Conservation (phyloP, 768 basidiomycete species). For the Lentinula lateritia region DNA sequence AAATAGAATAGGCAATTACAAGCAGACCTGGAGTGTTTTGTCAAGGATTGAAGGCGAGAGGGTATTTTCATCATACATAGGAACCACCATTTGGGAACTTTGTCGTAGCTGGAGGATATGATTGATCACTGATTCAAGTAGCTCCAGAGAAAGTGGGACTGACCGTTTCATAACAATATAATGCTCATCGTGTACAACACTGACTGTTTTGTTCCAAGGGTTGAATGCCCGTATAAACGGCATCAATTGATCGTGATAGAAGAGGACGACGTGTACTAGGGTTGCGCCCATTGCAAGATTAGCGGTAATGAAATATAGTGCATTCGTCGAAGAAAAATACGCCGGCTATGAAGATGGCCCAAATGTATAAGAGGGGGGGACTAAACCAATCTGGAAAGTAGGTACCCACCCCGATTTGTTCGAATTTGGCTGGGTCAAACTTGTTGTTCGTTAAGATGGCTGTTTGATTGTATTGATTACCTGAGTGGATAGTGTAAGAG, state of each 20-base stretch:
- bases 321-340: slow-evolving; percentile 29
- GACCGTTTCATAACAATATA: slow-evolving; percentile 12
- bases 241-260: slow-evolving; percentile 30
- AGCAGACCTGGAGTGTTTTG: not conserved
- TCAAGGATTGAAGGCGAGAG: too few species aligned
- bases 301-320: slow-evolving; percentile 11
- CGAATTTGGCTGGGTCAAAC: slow-evolving; percentile 17
- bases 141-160: not conserved
- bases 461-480: slow-evolving; percentile 21
- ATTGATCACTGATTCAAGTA: not conserved
- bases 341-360: slow-evolving; percentile 16
- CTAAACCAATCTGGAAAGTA: too few species aligned
- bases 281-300: slow-evolving; percentile 17
- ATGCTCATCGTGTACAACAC: slow-evolving; percentile 24
- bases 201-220: slow-evolving; percentile 24
- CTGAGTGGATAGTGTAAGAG: slow-evolving; percentile 13
- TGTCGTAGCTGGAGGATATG: slow-evolving; percentile 7
- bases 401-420: slow-evolving; percentile 8
- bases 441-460: slow-evolving; percentile 21
- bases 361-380: not conserved
- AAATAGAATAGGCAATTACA: not conserved
- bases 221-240: slow-evolving; percentile 26
- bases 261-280: slow-evolving; percentile 22
- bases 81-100: slow-evolving; percentile 19
- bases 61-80: not conserved